Base-by-base conservation (phyloP, 805 yeast species). In the Dipodascopsis uninucleata region DNA sequence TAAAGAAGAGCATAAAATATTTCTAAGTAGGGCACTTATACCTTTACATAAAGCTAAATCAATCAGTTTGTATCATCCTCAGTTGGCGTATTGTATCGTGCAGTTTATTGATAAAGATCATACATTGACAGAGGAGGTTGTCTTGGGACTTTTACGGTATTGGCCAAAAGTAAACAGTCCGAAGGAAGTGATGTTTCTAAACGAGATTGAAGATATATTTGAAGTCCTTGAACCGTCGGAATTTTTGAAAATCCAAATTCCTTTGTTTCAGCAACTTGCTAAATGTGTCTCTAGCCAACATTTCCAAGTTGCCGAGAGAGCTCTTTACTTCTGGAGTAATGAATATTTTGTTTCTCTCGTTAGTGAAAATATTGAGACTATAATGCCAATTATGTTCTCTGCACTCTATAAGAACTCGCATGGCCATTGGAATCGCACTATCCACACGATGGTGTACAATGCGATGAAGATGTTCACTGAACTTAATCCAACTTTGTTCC, bases 91-190 rank as follows among this genome's bases (percentile, higher is more conserved):
- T 67, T 93, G 98, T 69, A 85, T 93, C 31, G 94, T 93, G 23
- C 98, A 93, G 68, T 93, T 93, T 65, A 71, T 93, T 58, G 98
- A 93, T 60, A 93, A 93, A 66, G 98, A 93, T 62, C 94, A 96
- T 2, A 55, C 76, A 10, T 72, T 93, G 57, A 90, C 97, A 1
- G 97, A 89, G 64, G 97, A 89, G 63, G 97, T 93, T n/a, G 78
- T 93, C 22, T 81, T 86, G 86, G 96, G 97, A 2, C 70, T 93
- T 49, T 69, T 93, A 58, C 76, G 95, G 60, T 93, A 81, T 69
- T 93, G 98, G 98, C 98, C 98, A 43, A 93, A 93, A 65, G 81
- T 85, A 39, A 87, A 87, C 61, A 81, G 94, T 21, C 93, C 97
- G 10, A 93, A 93, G 61, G 98, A 93, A 68, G 85, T 93, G 21